Percentiles rank a stretch among this genome's conserved stretches.
Conservation (phyloP, 1,284 basidiomycete genomes). For the Irpex rosettiformis region DNA sequence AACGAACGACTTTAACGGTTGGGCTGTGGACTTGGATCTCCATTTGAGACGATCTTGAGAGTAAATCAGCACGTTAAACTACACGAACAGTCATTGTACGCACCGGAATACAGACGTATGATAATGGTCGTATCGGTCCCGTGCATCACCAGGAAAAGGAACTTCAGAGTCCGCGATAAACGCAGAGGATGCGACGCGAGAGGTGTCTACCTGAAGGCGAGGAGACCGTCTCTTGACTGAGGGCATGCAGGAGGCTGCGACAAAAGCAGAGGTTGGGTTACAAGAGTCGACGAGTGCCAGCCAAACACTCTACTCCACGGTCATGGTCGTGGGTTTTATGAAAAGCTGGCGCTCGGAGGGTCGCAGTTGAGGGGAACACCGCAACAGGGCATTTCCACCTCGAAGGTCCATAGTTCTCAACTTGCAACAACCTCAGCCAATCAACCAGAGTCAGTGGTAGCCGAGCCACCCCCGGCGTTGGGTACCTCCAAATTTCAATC, state of each 20-base stretch:
- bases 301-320: conserved; percentile 1
- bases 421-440: neutral
- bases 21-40: conserved; percentile 60
- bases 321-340: neutral
- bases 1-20: conserved; percentile 46
- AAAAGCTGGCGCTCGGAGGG: neutral
- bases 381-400: neutral
- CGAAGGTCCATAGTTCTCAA: neutral
- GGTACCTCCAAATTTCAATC: neutral
- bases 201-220: conserved; percentile 14
- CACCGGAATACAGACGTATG: conserved; percentile 32
- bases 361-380: neutral
- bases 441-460: neutral
- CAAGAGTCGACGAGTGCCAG: conserved; percentile 1
- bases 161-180: conserved; percentile 11
- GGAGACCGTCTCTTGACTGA: conserved; percentile 16
- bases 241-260: neutral
- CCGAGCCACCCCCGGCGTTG: neutral
- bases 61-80: conserved; percentile 1
- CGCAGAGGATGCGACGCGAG: neutral
- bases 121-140: conserved; percentile 19
- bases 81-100: conserved; percentile 8
- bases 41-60: conserved; percentile 47
- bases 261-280: neutral
- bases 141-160: conserved; percentile 4